Base-by-base conservation (phyloP, 2,329 filamentous ascomycete genomes). In the Alternaria gaisen region DNA sequence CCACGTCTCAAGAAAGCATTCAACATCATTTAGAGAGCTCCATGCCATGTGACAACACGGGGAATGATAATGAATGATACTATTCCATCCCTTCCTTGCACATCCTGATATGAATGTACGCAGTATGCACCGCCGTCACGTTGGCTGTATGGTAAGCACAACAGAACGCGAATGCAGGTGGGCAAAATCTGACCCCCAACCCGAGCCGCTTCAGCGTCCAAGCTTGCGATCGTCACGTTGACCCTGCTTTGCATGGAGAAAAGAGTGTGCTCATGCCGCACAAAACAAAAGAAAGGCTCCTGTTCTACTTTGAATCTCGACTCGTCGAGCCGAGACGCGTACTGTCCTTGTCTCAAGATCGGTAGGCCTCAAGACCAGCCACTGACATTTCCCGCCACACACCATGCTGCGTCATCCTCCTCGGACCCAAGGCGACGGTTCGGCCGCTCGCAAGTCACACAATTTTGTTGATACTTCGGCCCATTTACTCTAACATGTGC, bases 1-100 rank as follows among this genome's bases (percentile, higher is more conserved):
- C 62, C 62, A 56, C 70, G 73, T 77, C 73, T 76, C 72, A 75
- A 68, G 62, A 47, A 26, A 53, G 34, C 57, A 60, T 62, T 16
- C 69, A 64, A 66, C 71, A 66, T 72, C 67, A 24, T 14, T n/a
- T 30, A 40, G 16, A 32, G 12, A 72, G 72, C 69, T 48, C 55
- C 46, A 64, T 68, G 66, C 69, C 66, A 68, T 70, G 65, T 66
- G 61, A 56, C 48, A 47, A 44, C 47, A 41, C 40, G 28, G 14
- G 41, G 38, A 52, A 22, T 48, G 16, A 26, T 32, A 22, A 8
- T 44, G 11, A 43, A 44, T 9, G 24, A 9, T 36, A 9, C 7
- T 36, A 10, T 22, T 40, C 12, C 38, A 11, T 36, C 30, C 20
- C 26, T 50, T 38, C 22, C 30, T 38, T 36, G 16, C 18, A 22